Base-by-base conservation (phyloP, 768 basidiomycete species). In the Tylopilus sp. region DNA sequence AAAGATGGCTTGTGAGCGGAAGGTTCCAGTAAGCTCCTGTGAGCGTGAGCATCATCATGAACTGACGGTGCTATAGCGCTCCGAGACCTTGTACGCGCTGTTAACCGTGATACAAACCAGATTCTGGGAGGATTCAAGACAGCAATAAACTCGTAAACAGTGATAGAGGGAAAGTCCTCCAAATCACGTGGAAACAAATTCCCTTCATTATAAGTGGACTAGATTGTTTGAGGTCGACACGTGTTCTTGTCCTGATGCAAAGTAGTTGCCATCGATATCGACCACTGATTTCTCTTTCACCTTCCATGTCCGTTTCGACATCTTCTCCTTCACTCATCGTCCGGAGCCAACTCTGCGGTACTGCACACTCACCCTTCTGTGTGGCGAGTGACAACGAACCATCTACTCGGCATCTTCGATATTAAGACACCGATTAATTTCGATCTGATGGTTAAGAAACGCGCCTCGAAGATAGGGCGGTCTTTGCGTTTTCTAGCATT, bases 91-190 rank as follows among this genome's bases (percentile, higher is more conserved):
- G n/a, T 85, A 85, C 57, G 77, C 75, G 7, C 66, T 84, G 22
- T 61, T 85, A 18, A 64, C 80, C 26, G 76, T 85, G n/a, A 67
- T 83, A 10, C 83, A 85, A 81, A 83, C 50, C 82, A 85, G 64
- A 74, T 79, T 36, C 59, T 83, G 48, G 71, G 75, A 31, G 62
- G 59, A 21, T 44, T 62, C 20, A 65, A 48, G 48, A 45, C n/a
- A 17, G 46, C 55, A 12, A 40, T 39, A 13, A 40, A 15, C 7
- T 20, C 30, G 1, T 55, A n/a, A 31, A 33, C 13, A 6, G 22
- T 43, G 25, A n/a, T n/a, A n/a, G n/a, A n/a, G n/a, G n/a, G n/a
- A n/a, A n/a, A 18, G 35, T 6, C 41, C 15, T 22, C 7, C 38
- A 10, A 47, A 30, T 54, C 52, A 55, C 53, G 52, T 55, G 33